Conservation (phyloP, 2,329 filamentous ascomycete species). For the Monosporascus cannonballus region DNA sequence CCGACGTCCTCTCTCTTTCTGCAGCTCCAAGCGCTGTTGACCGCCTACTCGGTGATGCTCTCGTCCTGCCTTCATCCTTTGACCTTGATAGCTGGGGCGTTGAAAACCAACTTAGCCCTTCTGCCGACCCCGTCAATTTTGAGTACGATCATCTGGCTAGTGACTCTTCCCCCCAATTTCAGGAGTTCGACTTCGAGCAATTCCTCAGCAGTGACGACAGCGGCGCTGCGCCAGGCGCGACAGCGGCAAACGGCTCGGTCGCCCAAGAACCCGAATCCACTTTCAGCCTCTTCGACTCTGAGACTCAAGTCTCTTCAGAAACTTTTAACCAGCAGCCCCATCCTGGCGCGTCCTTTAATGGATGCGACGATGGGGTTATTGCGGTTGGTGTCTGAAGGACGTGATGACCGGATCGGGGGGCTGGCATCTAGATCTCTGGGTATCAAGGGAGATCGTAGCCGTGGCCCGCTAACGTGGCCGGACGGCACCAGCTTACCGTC, state of each 20-base stretch:
- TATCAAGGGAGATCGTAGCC: constrained; percentile 30
- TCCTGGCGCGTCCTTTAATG: constrained; percentile 65
- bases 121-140: constrained; percentile 60
- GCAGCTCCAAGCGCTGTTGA: constrained; percentile 55
- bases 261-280: constrained; percentile 47
- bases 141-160: constrained; percentile 62
- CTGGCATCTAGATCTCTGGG: constrained; percentile 27
- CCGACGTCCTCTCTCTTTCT: constrained; percentile 39
- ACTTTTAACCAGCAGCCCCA: constrained; percentile 68
- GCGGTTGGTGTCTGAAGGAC: constrained; percentile 62
- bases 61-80: constrained; percentile 62
- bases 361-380: constrained; percentile 70
- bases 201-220: constrained; percentile 49
- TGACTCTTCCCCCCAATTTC: constrained; percentile 47
- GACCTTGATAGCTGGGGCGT: constrained; percentile 68
- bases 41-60: constrained; percentile 64
- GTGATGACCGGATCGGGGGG: constrained; percentile 39
- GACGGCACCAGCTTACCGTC: constrained; percentile 30
- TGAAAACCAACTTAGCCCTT: constrained; percentile 72
- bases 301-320: constrained; percentile 56
- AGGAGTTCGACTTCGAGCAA: constrained; percentile 37
- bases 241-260: constrained; percentile 42
- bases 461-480: constrained; percentile 28
- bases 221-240: constrained; percentile 39
- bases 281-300: constrained; percentile 49